phyloP scores from a whole-genome alignment of 768 basidiomycete species.

The Leccinellum albellum region DNA sequence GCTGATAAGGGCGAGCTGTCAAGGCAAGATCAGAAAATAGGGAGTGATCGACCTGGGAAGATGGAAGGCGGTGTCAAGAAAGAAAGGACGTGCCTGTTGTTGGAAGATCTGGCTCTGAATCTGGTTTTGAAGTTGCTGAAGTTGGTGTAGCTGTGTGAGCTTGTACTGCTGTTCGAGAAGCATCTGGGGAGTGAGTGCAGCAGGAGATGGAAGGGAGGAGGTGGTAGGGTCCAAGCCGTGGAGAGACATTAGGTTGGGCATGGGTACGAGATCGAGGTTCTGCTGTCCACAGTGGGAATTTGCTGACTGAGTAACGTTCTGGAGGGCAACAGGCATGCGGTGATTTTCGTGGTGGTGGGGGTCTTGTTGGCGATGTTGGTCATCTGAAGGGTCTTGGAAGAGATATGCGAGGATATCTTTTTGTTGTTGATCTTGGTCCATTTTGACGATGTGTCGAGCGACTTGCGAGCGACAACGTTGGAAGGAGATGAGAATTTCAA shows the following conservation, averaged over 20 bases:
- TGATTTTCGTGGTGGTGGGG: slow-evolving; percentile 10
- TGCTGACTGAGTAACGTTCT: slow-evolving; percentile 7
- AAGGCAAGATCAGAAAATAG: slow-evolving; percentile 10
- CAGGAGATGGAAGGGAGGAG: slow-evolving; percentile 11
- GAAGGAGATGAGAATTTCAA: too few species aligned
- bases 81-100: slow-evolving; percentile 62
- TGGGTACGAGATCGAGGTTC: slow-evolving; percentile 46
- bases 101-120: slow-evolving; percentile 87
- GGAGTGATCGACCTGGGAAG: slow-evolving; percentile 3
- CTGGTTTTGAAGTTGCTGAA: slow-evolving; percentile 77
- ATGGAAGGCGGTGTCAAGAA: neutral
- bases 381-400: slow-evolving; percentile 29
- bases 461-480: too few species aligned
- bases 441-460: too few species aligned
- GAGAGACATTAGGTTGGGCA: slow-evolving; percentile 49
- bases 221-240: slow-evolving; percentile 37
- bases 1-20: slow-evolving; percentile 67
- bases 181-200: slow-evolving; percentile 41
- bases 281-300: slow-evolving; percentile 19
- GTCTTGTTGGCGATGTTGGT: slow-evolving; percentile 26
- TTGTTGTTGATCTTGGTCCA: slow-evolving; percentile 33
- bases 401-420: slow-evolving; percentile 36
- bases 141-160: slow-evolving; percentile 70
- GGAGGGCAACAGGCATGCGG: slow-evolving; percentile 7
- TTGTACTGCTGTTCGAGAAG: slow-evolving; percentile 76